These are phyloP conservation scores for Yamadazyma mexicana DNA, from an alignment of 1,139 yeast species.

Conservation along the genomic window DNA sequence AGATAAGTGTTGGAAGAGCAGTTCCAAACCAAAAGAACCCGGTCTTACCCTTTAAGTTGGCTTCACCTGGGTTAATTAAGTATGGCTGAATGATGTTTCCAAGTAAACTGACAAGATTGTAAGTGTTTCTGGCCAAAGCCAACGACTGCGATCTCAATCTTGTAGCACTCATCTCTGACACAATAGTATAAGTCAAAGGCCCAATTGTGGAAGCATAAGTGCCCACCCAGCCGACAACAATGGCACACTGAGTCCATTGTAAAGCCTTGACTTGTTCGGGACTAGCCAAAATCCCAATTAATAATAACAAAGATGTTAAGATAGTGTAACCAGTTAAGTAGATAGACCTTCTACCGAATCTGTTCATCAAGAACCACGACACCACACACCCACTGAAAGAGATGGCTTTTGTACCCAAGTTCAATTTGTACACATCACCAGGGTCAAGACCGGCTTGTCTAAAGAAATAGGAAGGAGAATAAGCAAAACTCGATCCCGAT, in stretches of 20 bases:
- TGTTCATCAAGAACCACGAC: constrained; percentile 51
- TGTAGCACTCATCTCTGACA: constrained; percentile 58
- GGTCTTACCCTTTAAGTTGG: constrained; percentile 60
- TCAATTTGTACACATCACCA: no score
- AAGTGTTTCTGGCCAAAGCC: constrained; percentile 52
- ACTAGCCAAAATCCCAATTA: constrained; percentile 45
- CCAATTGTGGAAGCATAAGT: constrained; percentile 57
- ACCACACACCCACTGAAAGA: constrained; percentile 51
- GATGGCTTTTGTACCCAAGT: constrained; percentile 30
- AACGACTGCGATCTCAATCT: constrained; percentile 57
- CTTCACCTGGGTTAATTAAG: constrained; percentile 58
- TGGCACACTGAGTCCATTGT: constrained; percentile 17
- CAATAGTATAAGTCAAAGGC: constrained; percentile 57
- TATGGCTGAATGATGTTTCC: constrained; percentile 51
- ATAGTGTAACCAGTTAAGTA: constrained; percentile 44
- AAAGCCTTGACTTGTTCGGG: no score
- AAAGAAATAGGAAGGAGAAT: constrained; percentile 57
- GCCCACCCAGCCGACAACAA: constrained; percentile 42
- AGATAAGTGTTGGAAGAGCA: constrained; percentile 34
- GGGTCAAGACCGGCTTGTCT: constrained; percentile 53
- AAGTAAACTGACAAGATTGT: constrained; percentile 45
- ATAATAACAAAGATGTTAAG: constrained; percentile 36
- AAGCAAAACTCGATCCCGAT: constrained; percentile 54
- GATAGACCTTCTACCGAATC: constrained; percentile 50
- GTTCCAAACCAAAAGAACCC: constrained; percentile 60